These are phyloP conservation scores for Saccharomycopsis sp. DNA, from an alignment of 805 yeast species.

Conservation along the genomic window DNA sequence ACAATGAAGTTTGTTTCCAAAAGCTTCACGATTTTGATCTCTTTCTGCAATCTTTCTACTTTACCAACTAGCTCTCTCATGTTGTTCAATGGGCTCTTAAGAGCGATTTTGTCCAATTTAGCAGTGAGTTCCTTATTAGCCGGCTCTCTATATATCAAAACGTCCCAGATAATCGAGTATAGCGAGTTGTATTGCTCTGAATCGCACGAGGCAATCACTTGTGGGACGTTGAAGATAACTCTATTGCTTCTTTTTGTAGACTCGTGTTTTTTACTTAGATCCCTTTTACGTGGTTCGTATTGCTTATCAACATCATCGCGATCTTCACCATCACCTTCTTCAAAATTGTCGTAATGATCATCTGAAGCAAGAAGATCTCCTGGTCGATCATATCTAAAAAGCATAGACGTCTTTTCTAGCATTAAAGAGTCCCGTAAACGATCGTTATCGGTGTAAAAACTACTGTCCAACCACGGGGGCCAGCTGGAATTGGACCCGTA, in stretches of 20 bases:
- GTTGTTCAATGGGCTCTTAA: constrained; percentile 68
- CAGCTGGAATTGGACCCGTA: constrained; percentile 63
- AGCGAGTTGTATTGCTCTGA: constrained; percentile 67
- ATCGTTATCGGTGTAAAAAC: constrained; percentile 53
- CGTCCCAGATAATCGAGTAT: constrained; percentile 53
- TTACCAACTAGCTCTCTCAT: constrained; percentile 41
- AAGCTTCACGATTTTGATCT: constrained; percentile 35
- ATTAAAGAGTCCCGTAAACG: constrained; percentile 44
- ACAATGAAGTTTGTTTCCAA: constrained; percentile 43
- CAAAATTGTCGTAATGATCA: constrained; percentile 7
- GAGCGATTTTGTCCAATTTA: constrained; percentile 54
- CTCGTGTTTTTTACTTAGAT: too few species aligned
- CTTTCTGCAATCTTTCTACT: constrained; percentile 43
- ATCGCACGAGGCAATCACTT: constrained; percentile 59
- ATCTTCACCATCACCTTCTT: constrained; percentile 14
- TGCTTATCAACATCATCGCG: constrained; percentile 28
- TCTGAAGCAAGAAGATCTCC: constrained; percentile 35
- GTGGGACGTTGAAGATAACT: constrained; percentile 61
- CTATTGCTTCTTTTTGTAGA: constrained; percentile 31
- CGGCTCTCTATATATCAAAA: constrained; percentile 73
- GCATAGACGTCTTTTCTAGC: constrained; percentile 56
- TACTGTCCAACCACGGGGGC: constrained; percentile 90
- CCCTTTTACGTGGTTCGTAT: too few species aligned
- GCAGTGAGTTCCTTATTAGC: constrained; percentile 49
- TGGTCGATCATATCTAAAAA: constrained; percentile 52